A percentile compares a stretch with the other conserved stretches of the same genome.
phyloP scores from a whole-genome alignment of 1,284 basidiomycete species.

The Xanthoconium separans region DNA sequence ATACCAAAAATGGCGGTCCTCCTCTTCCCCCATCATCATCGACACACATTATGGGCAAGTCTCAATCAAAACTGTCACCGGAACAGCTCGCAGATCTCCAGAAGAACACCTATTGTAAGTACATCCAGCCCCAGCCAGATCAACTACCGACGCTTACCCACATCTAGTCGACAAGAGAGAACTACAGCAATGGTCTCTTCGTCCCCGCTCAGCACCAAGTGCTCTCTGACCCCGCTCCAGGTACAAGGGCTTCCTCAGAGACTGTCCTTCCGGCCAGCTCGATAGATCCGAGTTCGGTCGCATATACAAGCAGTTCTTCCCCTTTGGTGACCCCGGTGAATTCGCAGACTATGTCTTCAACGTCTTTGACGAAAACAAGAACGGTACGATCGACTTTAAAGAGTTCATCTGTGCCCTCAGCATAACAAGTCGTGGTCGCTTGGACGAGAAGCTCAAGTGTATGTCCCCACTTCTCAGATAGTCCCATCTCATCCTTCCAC shows the following conservation, averaged over 20 bases:
- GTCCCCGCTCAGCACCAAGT: constrained; percentile 6
- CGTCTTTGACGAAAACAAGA: constrained; percentile 95
- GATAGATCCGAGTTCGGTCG: constrained; percentile 96
- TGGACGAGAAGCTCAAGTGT: constrained; percentile 99
- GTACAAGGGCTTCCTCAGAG: constrained; percentile 99
- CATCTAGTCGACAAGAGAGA: constrained; percentile 97
- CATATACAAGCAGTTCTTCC: constrained; percentile 99
- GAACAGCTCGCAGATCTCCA: constrained; percentile 96
- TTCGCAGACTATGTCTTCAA: constrained; percentile 99
- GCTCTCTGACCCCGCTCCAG: constrained; percentile 40
- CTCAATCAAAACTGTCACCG: constrained; percentile 92
- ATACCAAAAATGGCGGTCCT: constrained; percentile 36
- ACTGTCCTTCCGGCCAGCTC: constrained; percentile 96
- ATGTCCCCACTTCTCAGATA: constrained; percentile 34
- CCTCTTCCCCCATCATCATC: constrained; percentile 4
- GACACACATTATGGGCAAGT: constrained; percentile 81
- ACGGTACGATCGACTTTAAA: constrained; percentile 95
- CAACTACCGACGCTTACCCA: constrained; percentile 13
- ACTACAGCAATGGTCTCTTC: constrained; percentile 89
- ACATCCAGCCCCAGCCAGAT: not conserved
- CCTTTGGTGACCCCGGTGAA: constrained; percentile 95
- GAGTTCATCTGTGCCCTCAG: constrained; percentile 99
- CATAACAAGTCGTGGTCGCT: constrained; percentile 88
- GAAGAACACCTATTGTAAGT: constrained; percentile 97
- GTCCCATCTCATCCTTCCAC: constrained; percentile 21